Conservation (phyloP, 352 stramenopile species). For the Plasmopara viticola region DNA sequence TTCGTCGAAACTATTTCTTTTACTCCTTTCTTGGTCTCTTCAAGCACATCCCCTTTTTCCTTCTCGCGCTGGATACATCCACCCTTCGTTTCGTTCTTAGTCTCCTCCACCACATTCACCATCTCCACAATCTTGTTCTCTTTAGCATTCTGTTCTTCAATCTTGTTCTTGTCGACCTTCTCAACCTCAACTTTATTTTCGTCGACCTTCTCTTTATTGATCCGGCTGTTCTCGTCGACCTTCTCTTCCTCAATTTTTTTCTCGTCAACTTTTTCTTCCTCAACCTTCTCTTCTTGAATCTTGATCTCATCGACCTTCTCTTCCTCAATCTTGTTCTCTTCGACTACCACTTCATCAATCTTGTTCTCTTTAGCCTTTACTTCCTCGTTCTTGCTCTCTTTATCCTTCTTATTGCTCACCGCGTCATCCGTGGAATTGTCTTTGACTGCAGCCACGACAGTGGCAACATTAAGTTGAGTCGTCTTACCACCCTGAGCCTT, state of each 20-base stretch:
- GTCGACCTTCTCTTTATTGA: neutral
- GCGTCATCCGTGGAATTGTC: slow-evolving; percentile 19
- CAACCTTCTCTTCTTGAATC: neutral
- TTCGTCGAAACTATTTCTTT: neutral
- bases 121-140: too few relatives aligned
- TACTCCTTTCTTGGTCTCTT: neutral
- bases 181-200: neutral
- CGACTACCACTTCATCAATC: neutral
- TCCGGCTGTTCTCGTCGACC: neutral
- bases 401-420: slow-evolving; percentile 6
- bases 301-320: neutral
- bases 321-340: neutral
- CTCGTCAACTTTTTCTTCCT: slow-evolving; percentile 4
- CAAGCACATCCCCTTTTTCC: neutral
- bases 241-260: slow-evolving; percentile 2
- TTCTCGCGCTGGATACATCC: neutral
- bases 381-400: neutral
- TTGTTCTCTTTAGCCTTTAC: neutral
- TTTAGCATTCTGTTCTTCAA: too few relatives aligned
- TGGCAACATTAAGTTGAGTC: slow-evolving; percentile 12
- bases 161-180: too few relatives aligned
- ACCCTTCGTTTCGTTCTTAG: too few relatives aligned
- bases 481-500: slow-evolving; percentile 27
- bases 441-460: neutral
- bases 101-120: too few relatives aligned